Evolutionary conservation across 805 yeast species (phyloP).

Genomic region (Pichia insulana): DNA sequence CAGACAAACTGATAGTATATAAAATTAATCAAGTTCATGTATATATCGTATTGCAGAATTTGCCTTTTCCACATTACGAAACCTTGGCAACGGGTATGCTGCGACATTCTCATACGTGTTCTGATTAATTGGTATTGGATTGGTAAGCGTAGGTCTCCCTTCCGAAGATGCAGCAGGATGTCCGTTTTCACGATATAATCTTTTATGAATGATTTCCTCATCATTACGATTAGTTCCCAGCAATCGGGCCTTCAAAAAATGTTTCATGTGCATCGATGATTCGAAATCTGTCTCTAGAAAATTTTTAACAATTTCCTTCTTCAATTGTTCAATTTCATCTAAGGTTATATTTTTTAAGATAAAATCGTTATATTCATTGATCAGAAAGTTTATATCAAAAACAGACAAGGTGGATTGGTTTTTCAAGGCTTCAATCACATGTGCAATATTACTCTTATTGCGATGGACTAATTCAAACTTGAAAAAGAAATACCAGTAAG

Average conservation of each 20-base stretch:
- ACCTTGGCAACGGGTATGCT: conserved; percentile 41
- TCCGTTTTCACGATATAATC: conserved; percentile 27
- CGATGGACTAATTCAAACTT: conserved; percentile 40
- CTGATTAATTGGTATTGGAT: conserved; percentile 20
- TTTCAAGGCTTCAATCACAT: conserved; percentile 38
- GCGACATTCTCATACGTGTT: background rate
- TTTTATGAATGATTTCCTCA: conserved; percentile 23
- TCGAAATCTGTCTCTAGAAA: conserved; percentile 26
- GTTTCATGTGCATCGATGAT: conserved; percentile 26
- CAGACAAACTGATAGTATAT: conserved; percentile 57
- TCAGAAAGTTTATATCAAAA: conserved; percentile 33
- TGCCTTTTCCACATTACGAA: conserved; percentile 60
- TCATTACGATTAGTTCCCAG: conserved; percentile 18
- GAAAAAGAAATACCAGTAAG: conserved; percentile 52
- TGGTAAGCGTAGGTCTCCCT: conserved; percentile 36
- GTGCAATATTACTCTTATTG: conserved; percentile 37
- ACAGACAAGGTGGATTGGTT: conserved; percentile 41
- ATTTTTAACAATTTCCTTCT: conserved; percentile 20
- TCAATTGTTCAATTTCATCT: conserved; percentile 15
- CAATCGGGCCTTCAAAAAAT: conserved; percentile 25
- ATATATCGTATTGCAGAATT: conserved; percentile 36
- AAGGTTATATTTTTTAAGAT: conserved; percentile 22
- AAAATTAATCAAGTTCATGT: conserved; percentile 18
- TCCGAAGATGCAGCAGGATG: conserved; percentile 30
- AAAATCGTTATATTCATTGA: conserved; percentile 32